Evolutionary conservation across 345 rosid species (phyloP), one percentile per base, ranked within the genome.

Genomic region (Gossypium bickii): DNA sequence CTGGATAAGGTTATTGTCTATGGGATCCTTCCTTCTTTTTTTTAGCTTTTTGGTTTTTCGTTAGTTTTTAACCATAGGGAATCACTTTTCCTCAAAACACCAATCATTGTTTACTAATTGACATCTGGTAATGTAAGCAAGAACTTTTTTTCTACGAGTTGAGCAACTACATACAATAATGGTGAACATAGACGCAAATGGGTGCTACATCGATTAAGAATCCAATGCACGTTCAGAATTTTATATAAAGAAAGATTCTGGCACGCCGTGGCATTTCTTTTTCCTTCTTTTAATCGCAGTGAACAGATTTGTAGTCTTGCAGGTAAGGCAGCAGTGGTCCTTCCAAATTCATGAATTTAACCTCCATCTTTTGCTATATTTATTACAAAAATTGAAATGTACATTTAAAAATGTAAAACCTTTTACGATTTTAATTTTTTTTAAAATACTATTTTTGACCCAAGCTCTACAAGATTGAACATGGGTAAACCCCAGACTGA

Each of bases 1-100:
- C 45, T 16, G 57, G 60, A 69, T 69, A 69, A 52, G 25, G 47
- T 69, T 48, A 7, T 13, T 68, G 38, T 67, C 53, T 41, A 47
- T 47, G 47, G 18, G 22, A 67, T 47, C 55, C 71, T 20, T 27
- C n/a, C 10, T 6, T 1, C 4, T 22, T 5, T 13, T 16, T 61
- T 7, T 22, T 22, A 51, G 15, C 8, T 1, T 51, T 56, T 56
- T 56, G 60, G 60, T 8, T 56, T 9, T 2, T 3, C 51, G 1
- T 64, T 41, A 16, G 20, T 4, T 24, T 25, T 60, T 24, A 27
- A 29, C 66, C 44, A 9, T 10, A 34, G 41, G 41, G 41, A 34
- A 34, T 34, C 41, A 34, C 44, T 61, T 29, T 61, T 2, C 7
- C 12, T 61, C 34, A 62, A 62, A 34, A 34, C 67, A 15, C 45